phyloP scores from a whole-genome alignment of 202 grass and related monocot species.

The Sporobolus alterniflorus region DNA sequence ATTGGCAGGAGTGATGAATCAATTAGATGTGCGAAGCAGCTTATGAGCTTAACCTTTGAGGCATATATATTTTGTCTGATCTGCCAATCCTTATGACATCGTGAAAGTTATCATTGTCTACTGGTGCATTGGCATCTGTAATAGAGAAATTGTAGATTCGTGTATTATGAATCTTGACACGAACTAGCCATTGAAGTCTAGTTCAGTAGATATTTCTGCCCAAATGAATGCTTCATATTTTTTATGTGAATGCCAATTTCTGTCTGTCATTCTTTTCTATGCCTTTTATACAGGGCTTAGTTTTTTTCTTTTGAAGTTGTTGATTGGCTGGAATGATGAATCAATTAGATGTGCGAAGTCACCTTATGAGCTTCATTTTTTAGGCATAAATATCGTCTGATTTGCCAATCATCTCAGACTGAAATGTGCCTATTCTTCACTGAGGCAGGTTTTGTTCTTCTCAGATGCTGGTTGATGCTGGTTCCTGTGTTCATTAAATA shows the following conservation, averaged over 20 bases:
- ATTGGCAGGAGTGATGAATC: constrained; percentile 54
- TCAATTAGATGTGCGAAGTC: constrained; percentile 58
- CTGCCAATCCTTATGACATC: not conserved
- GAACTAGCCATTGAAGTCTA: too few relatives aligned
- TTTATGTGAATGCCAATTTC: too few relatives aligned
- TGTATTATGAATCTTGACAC: too few relatives aligned
- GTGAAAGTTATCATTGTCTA: too few relatives aligned
- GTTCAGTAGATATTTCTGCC: too few relatives aligned
- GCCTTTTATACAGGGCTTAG: too few relatives aligned
- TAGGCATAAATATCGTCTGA: constrained; percentile 41
- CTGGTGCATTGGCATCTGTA: too few relatives aligned
- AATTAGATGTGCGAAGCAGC: constrained; percentile 53
- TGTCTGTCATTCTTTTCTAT: too few relatives aligned
- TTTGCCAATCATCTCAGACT: not conserved
- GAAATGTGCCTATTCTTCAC: not conserved
- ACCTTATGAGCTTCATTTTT: constrained; percentile 41
- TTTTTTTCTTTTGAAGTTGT: not conserved
- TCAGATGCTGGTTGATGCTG: too few relatives aligned
- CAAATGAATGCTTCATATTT: too few relatives aligned
- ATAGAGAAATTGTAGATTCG: too few relatives aligned
- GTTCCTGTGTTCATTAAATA: not conserved
- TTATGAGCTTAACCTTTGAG: constrained; percentile 51
- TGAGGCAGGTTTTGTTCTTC: not conserved
- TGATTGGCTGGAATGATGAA: constrained; percentile 45
- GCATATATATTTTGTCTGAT: constrained; percentile 50